Conservation (phyloP, 2,329 filamentous ascomycete genomes). For the Atkinsonella texensis region DNA sequence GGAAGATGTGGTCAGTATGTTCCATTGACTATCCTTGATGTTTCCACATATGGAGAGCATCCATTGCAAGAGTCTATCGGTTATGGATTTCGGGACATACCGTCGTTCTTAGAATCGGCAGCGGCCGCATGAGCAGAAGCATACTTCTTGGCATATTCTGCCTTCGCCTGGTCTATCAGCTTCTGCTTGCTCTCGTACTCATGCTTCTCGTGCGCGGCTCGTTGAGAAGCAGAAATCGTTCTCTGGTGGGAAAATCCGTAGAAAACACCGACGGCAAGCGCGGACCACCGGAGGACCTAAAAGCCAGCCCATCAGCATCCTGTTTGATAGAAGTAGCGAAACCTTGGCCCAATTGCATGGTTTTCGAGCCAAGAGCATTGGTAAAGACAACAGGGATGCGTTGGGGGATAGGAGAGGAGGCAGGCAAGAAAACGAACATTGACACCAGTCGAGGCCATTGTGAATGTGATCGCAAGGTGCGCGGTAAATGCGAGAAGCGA, state of each 20-base stretch:
- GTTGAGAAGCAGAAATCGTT: conserved; percentile 60
- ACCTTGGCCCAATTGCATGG: not conserved
- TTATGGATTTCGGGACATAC: conserved; percentile 13
- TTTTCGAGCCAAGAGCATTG: conserved; percentile 11
- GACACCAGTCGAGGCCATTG: conserved; percentile 58
- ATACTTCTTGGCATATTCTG: conserved; percentile 71
- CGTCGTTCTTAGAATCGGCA: conserved; percentile 20
- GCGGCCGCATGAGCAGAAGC: conserved; percentile 33
- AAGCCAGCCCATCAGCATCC: conserved; percentile 18
- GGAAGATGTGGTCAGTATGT: conserved; percentile 1
- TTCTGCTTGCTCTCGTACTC: conserved; percentile 86
- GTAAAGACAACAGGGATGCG: not conserved
- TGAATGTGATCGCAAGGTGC: conserved; percentile 29
- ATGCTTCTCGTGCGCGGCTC: conserved; percentile 56
- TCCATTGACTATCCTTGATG: not conserved
- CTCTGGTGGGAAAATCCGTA: conserved; percentile 95
- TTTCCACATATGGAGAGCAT: not conserved
- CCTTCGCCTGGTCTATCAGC: conserved; percentile 87
- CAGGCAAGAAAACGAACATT: conserved; percentile 40
- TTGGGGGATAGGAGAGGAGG: conserved; percentile 13
- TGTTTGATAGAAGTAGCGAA: not conserved
- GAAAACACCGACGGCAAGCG: conserved; percentile 80
- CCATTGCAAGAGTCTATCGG: not conserved
- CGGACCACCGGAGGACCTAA: conserved; percentile 94
- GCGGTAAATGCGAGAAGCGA: conserved; percentile 25